Evolutionary conservation across 2,329 filamentous ascomycete species (phyloP), one percentile per base, ranked within the genome.

Genomic region (Penicillium palitans): DNA sequence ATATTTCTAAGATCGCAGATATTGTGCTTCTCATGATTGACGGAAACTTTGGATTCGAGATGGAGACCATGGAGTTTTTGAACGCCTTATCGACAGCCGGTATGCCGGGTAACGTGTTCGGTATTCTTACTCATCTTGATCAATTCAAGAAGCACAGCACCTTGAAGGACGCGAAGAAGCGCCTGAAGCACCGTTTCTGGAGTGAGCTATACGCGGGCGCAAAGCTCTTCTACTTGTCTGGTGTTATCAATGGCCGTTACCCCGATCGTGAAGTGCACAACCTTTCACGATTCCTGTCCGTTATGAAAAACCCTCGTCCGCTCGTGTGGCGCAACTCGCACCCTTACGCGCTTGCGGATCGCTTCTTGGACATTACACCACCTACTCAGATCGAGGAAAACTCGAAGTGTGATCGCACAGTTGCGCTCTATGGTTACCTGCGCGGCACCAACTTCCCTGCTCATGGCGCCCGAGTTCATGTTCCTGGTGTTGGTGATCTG

Each of bases 31-130:
- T 99, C 57, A 95, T 99, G 90, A 99, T 99, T 68, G 95, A 99
- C 72, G 96, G 95, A 56, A 98, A 98, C 78, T 99, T 90, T 70
- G 96, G 95, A 15, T 99, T 99, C 72, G 95, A 99, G 78, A 99
- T 99, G 95, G 95, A 99, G 82, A 99, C 95, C 0, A 99, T 99
- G 95, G 95, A 99, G 77, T 99, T 99, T 61, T 80, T 99, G 71
- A 98, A 97, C 68, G 88, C 97, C 19, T 81, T 99, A 51, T 89
- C 90, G n/a, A 87, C 91, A 2, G 96, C 90, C 31, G 95, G 95
- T 75, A 98, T 99, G 93, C 95, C 96, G 0, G 93, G 95, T 64
- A 99, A 99, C 69, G 93, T 99, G 39, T 98, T 99, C 72, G 95
- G 95, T 52, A 93, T 99, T 57, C 83, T 99, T 45, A 98, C 95